Percentiles rank a stretch among this genome's conserved stretches.
Conservation (phyloP, 1,284 basidiomycete genomes). For the Austroboletus rostrupii region DNA sequence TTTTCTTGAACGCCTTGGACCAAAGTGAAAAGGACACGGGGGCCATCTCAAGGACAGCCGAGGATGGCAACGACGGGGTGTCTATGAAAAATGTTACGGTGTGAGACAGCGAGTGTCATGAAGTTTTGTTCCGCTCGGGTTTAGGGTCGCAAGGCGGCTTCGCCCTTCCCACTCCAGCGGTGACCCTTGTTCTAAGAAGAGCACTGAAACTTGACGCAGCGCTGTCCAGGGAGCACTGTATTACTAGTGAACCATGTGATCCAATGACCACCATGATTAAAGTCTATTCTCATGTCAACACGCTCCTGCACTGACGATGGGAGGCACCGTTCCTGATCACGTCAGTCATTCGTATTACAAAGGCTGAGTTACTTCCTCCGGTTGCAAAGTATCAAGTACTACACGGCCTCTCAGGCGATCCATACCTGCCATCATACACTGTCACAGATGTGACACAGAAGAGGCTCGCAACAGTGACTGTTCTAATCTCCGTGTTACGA, state of each 20-base stretch:
- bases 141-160: not conserved
- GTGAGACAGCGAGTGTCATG: not conserved
- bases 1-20: not conserved
- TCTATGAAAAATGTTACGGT: not conserved
- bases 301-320: too few relatives aligned
- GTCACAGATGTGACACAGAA: too few relatives aligned
- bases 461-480: too few relatives aligned
- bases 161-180: not conserved
- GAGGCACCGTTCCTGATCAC: too few relatives aligned
- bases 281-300: too few relatives aligned
- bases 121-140: not conserved
- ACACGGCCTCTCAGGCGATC: not conserved
- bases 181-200: not conserved
- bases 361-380: too few relatives aligned
- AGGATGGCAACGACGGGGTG: not conserved
- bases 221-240: not conserved
- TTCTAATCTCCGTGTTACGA: too few relatives aligned
- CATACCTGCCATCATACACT: slow-evolving; percentile 7
- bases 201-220: not conserved
- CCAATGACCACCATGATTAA: too few relatives aligned
- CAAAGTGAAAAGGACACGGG: not conserved
- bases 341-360: too few relatives aligned
- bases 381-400: too few relatives aligned
- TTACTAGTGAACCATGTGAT: not conserved
- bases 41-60: not conserved